Evolutionary conservation across 2,329 filamentous ascomycete genomes (phyloP).

Genomic region (Hypoxylon sp.): DNA sequence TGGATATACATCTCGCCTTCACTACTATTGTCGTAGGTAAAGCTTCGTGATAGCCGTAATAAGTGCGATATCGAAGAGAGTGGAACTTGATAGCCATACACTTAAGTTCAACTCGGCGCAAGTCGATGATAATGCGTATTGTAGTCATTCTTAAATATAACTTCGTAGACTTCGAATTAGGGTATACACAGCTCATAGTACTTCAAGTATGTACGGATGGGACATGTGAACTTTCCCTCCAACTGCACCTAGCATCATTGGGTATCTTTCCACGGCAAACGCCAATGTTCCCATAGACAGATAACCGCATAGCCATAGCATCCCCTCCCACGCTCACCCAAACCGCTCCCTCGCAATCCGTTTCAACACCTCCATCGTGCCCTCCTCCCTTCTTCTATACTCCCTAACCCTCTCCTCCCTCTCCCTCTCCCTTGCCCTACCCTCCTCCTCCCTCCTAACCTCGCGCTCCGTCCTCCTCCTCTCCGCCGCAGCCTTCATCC

Average conservation of each 20-base stretch:
- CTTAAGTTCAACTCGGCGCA: neutral
- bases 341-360: constrained; percentile 85
- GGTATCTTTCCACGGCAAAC: neutral
- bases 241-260: neutral
- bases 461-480: constrained; percentile 87
- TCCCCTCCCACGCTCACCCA: constrained; percentile 63
- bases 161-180: neutral
- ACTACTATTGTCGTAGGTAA: neutral
- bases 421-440: constrained; percentile 82
- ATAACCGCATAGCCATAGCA: neutral
- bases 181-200: neutral
- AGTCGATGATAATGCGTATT: neutral
- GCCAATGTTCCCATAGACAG: neutral
- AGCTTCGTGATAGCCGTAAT: neutral
- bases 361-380: constrained; percentile 85
- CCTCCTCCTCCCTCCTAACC: constrained; percentile 83
- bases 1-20: too few relatives aligned
- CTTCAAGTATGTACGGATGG: neutral
- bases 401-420: constrained; percentile 81
- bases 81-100: too few relatives aligned
- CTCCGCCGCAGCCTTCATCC: constrained; percentile 74
- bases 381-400: constrained; percentile 83
- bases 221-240: neutral
- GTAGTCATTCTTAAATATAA: neutral
- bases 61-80: neutral